Conservation (phyloP, 2,329 filamentous ascomycete species). For the Microsporum canis region DNA sequence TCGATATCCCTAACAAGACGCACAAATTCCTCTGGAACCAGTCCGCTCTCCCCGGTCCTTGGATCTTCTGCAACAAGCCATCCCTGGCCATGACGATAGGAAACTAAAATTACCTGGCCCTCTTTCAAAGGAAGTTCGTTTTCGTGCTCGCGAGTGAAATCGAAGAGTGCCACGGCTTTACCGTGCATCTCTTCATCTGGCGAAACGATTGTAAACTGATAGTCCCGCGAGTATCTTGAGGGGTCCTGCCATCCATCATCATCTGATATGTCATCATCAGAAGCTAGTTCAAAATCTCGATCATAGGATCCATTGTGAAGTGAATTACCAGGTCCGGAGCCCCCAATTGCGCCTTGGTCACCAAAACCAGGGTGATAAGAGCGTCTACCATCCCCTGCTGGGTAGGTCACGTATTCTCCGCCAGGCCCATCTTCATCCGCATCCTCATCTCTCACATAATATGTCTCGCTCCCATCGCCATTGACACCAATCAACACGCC, state of each 20-base stretch:
- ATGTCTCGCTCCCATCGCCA: slow-evolving; percentile 61
- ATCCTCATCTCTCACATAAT: slow-evolving; percentile 61
- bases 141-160: slow-evolving; percentile 90
- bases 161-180: slow-evolving; percentile 87
- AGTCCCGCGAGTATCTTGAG: slow-evolving; percentile 77
- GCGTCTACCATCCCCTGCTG: slow-evolving; percentile 51
- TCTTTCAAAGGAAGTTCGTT: slow-evolving; percentile 89
- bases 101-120: slow-evolving; percentile 92
- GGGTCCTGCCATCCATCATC: slow-evolving; percentile 48
- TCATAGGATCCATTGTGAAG: not conserved
- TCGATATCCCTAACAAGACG: slow-evolving; percentile 85
- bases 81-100: slow-evolving; percentile 88
- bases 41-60: slow-evolving; percentile 80
- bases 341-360: slow-evolving; percentile 30
- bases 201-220: slow-evolving; percentile 87
- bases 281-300: slow-evolving; percentile 21
- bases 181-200: slow-evolving; percentile 97
- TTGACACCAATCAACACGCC: slow-evolving; percentile 57
- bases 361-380: slow-evolving; percentile 37
- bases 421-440: slow-evolving; percentile 55
- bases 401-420: slow-evolving; percentile 71
- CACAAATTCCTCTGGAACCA: slow-evolving; percentile 95
- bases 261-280: slow-evolving; percentile 43
- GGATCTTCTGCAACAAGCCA: slow-evolving; percentile 97
- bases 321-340: not conserved